Evolutionary conservation across 305 asterid species (phyloP).

Genomic region (Euphrasia arctica): DNA sequence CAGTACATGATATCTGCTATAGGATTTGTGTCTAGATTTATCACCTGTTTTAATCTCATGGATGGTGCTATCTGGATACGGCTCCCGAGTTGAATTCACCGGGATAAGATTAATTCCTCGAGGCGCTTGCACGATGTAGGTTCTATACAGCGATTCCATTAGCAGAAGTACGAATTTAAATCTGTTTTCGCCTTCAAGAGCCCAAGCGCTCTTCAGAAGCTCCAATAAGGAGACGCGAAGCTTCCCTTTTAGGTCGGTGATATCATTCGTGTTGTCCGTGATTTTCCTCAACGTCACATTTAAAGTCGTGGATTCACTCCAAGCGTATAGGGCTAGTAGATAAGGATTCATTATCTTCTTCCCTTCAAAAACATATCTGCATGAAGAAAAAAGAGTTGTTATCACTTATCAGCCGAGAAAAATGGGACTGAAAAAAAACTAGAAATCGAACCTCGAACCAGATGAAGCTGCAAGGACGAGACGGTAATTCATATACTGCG

Average conservation of each 20-base stretch:
- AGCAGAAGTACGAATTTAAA: constrained; percentile 30
- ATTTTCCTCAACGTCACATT: constrained; percentile 33
- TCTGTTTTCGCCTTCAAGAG: constrained; percentile 35
- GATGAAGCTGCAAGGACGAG: constrained; percentile 50
- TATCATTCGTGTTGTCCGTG: background rate
- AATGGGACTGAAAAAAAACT: background rate
- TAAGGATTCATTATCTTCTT: constrained; percentile 44
- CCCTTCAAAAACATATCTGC: constrained; percentile 46
- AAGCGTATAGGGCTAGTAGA: constrained; percentile 31
- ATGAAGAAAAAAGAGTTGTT: background rate
- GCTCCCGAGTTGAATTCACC: constrained; percentile 18
- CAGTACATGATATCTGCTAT: background rate
- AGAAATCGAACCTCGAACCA: constrained; percentile 47
- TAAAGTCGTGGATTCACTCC: constrained; percentile 46
- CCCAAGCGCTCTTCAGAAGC: constrained; percentile 33
- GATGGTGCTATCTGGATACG: constrained; percentile 36
- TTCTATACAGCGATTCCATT: constrained; percentile 37
- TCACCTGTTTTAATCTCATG: constrained; percentile 46
- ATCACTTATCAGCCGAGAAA: background rate
- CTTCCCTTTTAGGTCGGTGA: constrained; percentile 32
- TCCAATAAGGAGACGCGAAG: constrained; percentile 40
- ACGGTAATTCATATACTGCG: constrained; percentile 53
- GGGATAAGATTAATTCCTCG: constrained; percentile 28
- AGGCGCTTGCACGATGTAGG: constrained; percentile 46
- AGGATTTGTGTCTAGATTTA: background rate